phyloP scores from a whole-genome alignment of 352 stramenopile genomes.

The Globisporangium camurandrum region DNA sequence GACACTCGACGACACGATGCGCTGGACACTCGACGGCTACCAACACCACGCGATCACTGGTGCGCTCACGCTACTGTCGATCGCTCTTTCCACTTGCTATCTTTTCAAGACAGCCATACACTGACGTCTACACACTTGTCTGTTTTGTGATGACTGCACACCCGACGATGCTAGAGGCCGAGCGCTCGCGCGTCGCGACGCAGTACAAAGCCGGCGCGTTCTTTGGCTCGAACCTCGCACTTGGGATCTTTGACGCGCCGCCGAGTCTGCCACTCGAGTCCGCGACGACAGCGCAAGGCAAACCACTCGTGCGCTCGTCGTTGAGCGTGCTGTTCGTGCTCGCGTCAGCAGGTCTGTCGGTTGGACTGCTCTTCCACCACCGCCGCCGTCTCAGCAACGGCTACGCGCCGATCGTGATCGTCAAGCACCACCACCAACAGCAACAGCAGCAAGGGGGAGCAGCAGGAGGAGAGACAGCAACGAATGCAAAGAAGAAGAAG shows the following conservation, averaged over 20 bases:
- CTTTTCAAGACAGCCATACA: neutral
- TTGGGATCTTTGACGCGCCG: conserved; percentile 49
- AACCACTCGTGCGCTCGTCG: conserved; percentile 20
- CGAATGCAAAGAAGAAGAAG: neutral
- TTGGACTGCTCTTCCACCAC: conserved; percentile 51
- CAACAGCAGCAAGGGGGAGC: conserved; percentile 14
- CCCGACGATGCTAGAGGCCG: conserved; percentile 21
- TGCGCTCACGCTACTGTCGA: neutral
- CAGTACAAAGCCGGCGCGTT: conserved; percentile 53
- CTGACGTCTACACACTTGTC: neutral
- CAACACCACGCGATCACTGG: conserved; percentile 47
- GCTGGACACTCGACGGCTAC: conserved; percentile 48
- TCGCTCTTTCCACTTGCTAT: too few species aligned
- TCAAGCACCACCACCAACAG: conserved; percentile 25
- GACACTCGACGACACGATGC: conserved; percentile 17
- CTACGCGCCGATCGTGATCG: conserved; percentile 43
- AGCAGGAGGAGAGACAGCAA: conserved; percentile 9
- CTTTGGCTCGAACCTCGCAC: conserved; percentile 52
- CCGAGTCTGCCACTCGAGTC: conserved; percentile 29
- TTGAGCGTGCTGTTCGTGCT: conserved; percentile 36
- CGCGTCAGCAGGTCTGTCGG: conserved; percentile 26
- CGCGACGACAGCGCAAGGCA: conserved; percentile 17
- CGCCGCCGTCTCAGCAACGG: conserved; percentile 50
- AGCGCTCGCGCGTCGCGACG: conserved; percentile 44
- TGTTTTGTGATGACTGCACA: conserved; percentile 2